phyloP scores from a whole-genome alignment of 2,329 filamentous ascomycete genomes.

The Fusarium sp. region DNA sequence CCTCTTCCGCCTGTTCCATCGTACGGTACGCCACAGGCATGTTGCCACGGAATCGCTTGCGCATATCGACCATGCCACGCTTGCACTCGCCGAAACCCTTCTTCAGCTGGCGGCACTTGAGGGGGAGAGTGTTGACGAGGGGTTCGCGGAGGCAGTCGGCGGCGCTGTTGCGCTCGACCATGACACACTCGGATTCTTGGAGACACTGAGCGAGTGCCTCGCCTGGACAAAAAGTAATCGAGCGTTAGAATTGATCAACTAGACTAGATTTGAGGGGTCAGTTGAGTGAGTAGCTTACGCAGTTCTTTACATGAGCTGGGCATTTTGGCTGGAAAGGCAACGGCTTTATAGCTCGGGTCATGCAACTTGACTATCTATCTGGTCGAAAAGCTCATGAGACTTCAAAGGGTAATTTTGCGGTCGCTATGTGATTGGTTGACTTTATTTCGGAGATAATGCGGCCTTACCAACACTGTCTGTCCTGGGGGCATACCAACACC shows the following conservation, averaged over 20 bases:
- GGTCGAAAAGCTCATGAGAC: slow-evolving; percentile 40
- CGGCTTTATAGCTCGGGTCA: slow-evolving; percentile 39
- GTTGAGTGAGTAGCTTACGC: slow-evolving; percentile 68
- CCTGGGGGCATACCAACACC: too few relatives aligned
- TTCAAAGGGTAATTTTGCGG: slow-evolving; percentile 43
- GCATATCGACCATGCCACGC: slow-evolving; percentile 97
- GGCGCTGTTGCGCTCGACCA: slow-evolving; percentile 88
- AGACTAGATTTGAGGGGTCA: slow-evolving; percentile 4
- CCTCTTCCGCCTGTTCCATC: slow-evolving; percentile 68
- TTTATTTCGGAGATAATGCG: slow-evolving; percentile 10
- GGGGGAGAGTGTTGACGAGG: slow-evolving; percentile 83
- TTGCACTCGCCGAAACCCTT: slow-evolving; percentile 96
- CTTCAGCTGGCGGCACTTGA: slow-evolving; percentile 90
- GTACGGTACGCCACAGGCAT: slow-evolving; percentile 78
- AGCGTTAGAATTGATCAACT: background rate
- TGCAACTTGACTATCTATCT: slow-evolving; percentile 12
- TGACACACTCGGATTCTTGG: slow-evolving; percentile 95
- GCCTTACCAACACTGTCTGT: background rate
- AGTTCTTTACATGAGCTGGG: slow-evolving; percentile 97
- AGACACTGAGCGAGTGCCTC: slow-evolving; percentile 94
- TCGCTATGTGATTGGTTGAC: slow-evolving; percentile 46
- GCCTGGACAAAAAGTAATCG: slow-evolving; percentile 64
- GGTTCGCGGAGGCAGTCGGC: slow-evolving; percentile 89
- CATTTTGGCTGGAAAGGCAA: slow-evolving; percentile 66
- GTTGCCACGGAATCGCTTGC: slow-evolving; percentile 96